These are phyloP conservation scores for Globomyces pollinis-pini DNA, from an alignment of 192 early-diverging fungal species.

Conservation along the genomic window DNA sequence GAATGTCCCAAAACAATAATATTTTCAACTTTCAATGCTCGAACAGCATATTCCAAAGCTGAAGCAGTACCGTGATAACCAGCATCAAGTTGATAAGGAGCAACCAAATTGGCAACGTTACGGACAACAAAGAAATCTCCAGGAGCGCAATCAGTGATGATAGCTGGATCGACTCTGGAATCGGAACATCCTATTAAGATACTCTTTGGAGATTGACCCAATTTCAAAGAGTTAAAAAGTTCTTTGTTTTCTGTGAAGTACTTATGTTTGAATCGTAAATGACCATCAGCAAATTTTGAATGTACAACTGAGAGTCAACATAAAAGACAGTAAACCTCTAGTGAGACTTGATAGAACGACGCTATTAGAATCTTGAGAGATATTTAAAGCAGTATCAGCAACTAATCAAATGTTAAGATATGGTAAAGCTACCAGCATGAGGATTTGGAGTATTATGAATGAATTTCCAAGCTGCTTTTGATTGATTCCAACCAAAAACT, in stretches of 20 bases:
- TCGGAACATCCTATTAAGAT: conserved; percentile 40
- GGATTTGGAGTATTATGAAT: too few species aligned
- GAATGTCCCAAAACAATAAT: conserved; percentile 42
- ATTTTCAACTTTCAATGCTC: conserved; percentile 29
- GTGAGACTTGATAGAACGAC: too few species aligned
- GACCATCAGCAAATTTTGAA: not conserved
- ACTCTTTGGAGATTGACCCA: conserved; percentile 32
- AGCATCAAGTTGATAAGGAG: conserved; percentile 23
- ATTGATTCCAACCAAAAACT: too few species aligned
- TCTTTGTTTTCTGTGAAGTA: conserved; percentile 32
- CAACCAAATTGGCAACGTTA: conserved; percentile 37
- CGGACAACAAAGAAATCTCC: conserved; percentile 40
- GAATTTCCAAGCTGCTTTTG: too few species aligned
- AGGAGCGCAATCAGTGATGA: conserved; percentile 41
- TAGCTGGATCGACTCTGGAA: conserved; percentile 37
- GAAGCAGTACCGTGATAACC: conserved; percentile 29
- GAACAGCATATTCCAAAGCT: conserved; percentile 42
- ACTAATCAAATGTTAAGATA: too few species aligned
- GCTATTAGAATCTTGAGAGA: too few species aligned
- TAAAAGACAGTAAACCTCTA: too few species aligned
- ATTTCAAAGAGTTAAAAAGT: conserved; percentile 22
- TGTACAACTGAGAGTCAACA: too few species aligned
- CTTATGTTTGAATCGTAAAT: conserved; percentile 24
- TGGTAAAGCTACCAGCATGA: too few species aligned
- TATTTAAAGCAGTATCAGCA: too few species aligned